These are phyloP conservation scores for Leccinum ochraceum DNA, from an alignment of 768 basidiomycete genomes.

Conservation along the genomic window DNA sequence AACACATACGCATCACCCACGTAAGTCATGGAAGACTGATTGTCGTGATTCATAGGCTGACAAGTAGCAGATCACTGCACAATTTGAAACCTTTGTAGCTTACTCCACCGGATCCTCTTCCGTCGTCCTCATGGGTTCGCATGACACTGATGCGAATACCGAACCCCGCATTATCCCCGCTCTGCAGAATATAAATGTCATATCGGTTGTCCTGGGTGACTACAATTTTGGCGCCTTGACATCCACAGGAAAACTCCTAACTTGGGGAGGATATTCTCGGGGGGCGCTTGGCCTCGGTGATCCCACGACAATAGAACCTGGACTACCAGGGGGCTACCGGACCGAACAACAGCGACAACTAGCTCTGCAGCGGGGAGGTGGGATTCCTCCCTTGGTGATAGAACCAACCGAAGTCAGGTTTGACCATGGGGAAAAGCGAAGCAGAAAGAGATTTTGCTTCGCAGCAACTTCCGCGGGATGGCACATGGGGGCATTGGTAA, in stretches of 20 bases:
- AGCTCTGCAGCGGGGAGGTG: slow-evolving; percentile 24
- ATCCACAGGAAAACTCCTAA: slow-evolving; percentile 67
- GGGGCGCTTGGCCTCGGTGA: slow-evolving; percentile 90
- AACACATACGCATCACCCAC: slow-evolving; percentile 69
- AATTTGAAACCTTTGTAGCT: slow-evolving; percentile 79
- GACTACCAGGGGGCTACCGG: slow-evolving; percentile 61
- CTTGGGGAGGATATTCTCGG: slow-evolving; percentile 76
- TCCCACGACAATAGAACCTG: slow-evolving; percentile 52
- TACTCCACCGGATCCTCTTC: slow-evolving; percentile 73
- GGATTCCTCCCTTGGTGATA: slow-evolving; percentile 43
- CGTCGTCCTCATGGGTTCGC: slow-evolving; percentile 72
- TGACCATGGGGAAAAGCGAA: slow-evolving; percentile 51
- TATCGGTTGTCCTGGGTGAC: slow-evolving; percentile 89
- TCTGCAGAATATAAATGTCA: slow-evolving; percentile 76
- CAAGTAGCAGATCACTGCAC: slow-evolving; percentile 70
- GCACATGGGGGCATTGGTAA: slow-evolving; percentile 89
- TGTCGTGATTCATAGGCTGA: slow-evolving; percentile 5
- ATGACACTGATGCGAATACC: slow-evolving; percentile 41
- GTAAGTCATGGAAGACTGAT: slow-evolving; percentile 44
- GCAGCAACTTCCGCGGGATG: slow-evolving; percentile 82
- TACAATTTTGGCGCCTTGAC: slow-evolving; percentile 92
- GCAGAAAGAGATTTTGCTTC: slow-evolving; percentile 72
- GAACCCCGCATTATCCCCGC: slow-evolving; percentile 66
- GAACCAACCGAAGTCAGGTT: slow-evolving; percentile 75
- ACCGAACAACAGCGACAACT: slow-evolving; percentile 38